Evolutionary conservation across 768 basidiomycete genomes (phyloP), one percentile per base, ranked within the genome.

Genomic region (Rhizopogon vesiculosus): DNA sequence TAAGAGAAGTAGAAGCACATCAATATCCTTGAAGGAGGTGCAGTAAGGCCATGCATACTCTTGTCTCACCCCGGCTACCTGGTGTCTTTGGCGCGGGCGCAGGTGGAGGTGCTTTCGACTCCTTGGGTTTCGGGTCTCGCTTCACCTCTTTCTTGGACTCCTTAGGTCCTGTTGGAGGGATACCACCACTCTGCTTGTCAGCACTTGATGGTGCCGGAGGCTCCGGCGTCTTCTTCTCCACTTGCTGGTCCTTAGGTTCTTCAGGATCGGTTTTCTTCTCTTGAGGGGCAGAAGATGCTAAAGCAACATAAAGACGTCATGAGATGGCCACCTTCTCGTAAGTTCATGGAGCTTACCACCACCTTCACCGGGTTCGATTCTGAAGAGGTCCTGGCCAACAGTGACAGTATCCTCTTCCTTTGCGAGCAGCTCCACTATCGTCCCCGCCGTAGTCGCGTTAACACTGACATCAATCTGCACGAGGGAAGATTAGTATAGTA

Each of bases 391-490:
- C 72, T 98, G 93, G 31, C 96, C 96, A 40, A 98, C 93, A 7
- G 84, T 78, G 56, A 98, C 96, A 19, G 94, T 97, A 64, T 93
- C 90, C 64, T 99, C 96, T 72, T 98, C 96, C 42, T 80, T 82
- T 43, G 87, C 93, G 31, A 98, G 81, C 15, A 91, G 75, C 69
- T 97, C 88, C 18, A 86, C 81, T 59, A 99, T 93, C 46, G 78
- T 94, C 13, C 96, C 96, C 9, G 93, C 80, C 61, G 80, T 76
- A 7, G 96, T 90, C 16, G 96, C 91, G 68, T 97, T 99, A 54
- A 99, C 95, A 5, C 93, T 89, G 43, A 98, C 93, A 69, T 99
- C 96, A 64, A 98, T 98, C 94, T 98, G 35, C 31, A 45, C 19
- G 53, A 64, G 22, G 33, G 6, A 52, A 55, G 45, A 44, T 61